Percentiles rank a stretch among this genome's conserved stretches.
phyloP scores from a whole-genome alignment of 345 rosid genomes.

The Psidium guajava region DNA sequence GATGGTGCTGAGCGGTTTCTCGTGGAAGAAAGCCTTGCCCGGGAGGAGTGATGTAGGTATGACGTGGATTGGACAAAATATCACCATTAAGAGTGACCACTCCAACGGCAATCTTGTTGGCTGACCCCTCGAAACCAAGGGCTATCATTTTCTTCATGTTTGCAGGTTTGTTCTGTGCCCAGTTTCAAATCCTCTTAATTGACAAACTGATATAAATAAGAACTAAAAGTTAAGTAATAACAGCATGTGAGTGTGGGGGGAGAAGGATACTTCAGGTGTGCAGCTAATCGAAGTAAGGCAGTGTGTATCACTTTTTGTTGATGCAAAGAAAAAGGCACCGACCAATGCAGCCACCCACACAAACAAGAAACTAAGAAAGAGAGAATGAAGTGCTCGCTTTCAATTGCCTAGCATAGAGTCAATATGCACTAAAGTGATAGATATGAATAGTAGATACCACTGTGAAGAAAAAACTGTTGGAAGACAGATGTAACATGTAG shows the following conservation, averaged over 20 bases:
- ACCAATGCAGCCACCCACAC: not conserved
- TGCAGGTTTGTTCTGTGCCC: not conserved
- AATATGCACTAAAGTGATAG: not conserved
- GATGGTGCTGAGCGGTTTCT: conserved; percentile 90
- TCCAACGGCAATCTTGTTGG: conserved; percentile 90
- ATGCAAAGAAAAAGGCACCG: not conserved
- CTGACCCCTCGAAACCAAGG: conserved; percentile 88
- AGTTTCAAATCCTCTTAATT: not conserved
- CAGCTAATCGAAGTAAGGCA: not conserved
- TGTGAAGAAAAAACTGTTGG: not conserved
- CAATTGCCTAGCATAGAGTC: not conserved
- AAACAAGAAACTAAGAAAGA: not conserved
- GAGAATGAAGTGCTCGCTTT: not conserved
- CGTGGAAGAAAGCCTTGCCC: conserved; percentile 97
- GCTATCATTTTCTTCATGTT: conserved; percentile 71
- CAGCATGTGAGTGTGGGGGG: not conserved
- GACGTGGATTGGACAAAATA: conserved; percentile 85
- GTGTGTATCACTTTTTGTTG: not conserved
- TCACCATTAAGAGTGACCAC: conserved; percentile 75
- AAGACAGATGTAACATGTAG: not conserved
- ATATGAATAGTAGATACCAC: not conserved
- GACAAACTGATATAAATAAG: not conserved
- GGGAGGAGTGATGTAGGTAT: conserved; percentile 91
- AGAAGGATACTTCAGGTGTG: not conserved
- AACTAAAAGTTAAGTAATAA: not conserved